These are phyloP conservation scores for Penicillium canariense DNA, from an alignment of 495 filamentous ascomycete species.

Conservation along the genomic window DNA sequence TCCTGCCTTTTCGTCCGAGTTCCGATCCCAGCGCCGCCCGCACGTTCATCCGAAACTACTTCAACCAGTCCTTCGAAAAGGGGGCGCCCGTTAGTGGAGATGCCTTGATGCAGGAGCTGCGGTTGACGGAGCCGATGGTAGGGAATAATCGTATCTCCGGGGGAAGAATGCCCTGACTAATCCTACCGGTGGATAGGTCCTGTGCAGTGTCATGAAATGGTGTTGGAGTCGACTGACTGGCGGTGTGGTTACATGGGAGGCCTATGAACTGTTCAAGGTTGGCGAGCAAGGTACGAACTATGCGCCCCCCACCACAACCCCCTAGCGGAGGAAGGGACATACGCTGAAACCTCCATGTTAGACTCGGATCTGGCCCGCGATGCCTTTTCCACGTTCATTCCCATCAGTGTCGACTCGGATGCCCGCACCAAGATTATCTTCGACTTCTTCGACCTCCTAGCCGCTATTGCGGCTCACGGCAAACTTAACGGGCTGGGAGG, in stretches of 20 bases:
- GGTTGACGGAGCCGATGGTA: constrained; percentile 93
- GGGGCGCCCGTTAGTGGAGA: constrained; percentile 58
- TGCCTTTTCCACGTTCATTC: constrained; percentile 94
- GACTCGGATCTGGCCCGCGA: constrained; percentile 91
- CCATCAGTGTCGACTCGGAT: constrained; percentile 86
- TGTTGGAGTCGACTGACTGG: constrained; percentile 94
- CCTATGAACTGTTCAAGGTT: constrained; percentile 92
- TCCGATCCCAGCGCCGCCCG: constrained; percentile 88
- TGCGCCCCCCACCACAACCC: background rate
- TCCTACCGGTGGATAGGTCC: constrained; percentile 54
- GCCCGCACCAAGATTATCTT: constrained; percentile 86
- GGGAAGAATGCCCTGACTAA: background rate
- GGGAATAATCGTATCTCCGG: constrained; percentile 3
- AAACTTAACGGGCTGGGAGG: constrained; percentile 94
- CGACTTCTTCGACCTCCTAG: constrained; percentile 92
- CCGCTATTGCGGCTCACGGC: constrained; percentile 76
- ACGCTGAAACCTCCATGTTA: constrained; percentile 31
- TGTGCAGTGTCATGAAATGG: constrained; percentile 96
- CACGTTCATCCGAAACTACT: constrained; percentile 91
- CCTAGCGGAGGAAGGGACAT: background rate
- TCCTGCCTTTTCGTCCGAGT: constrained; percentile 92
- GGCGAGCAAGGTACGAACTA: constrained; percentile 77
- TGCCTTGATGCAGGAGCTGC: constrained; percentile 76
- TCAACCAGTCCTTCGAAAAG: constrained; percentile 55
- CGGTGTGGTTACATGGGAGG: constrained; percentile 94